A percentile compares a stretch with the other conserved stretches of the same genome.
Evolutionary conservation across 371 early-diverging fungal genomes (phyloP).

Genomic region (Batkoa obscura): DNA sequence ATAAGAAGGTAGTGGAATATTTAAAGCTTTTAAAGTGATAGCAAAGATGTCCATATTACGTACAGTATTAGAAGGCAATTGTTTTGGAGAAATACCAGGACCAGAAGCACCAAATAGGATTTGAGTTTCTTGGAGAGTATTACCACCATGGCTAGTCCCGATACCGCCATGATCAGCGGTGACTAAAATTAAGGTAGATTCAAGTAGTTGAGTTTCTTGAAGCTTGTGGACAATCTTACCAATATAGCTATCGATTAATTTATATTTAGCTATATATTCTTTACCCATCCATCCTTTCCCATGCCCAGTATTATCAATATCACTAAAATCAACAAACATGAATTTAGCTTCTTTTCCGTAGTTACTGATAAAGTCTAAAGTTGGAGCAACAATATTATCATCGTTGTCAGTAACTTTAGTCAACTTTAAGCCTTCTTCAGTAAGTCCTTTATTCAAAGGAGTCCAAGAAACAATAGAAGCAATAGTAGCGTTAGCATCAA

Average conservation of each 20-base stretch:
- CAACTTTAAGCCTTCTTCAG: not conserved
- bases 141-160: conserved; percentile 6
- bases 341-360: conserved; percentile 2
- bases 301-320: conserved; percentile 8
- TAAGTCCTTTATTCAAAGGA: conserved; percentile 8
- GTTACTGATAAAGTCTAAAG: not conserved
- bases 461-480: conserved; percentile 7
- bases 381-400: not conserved
- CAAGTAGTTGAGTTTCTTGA: not conserved
- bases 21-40: not conserved
- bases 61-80: not conserved
- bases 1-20: not conserved
- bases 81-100: not conserved
- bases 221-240: conserved; percentile 1
- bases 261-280: conserved; percentile 4
- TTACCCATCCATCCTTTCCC: not conserved
- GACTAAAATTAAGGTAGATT: conserved; percentile 6
- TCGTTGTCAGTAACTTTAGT: not conserved
- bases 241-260: conserved; percentile 2
- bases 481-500: not conserved
- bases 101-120: conserved; percentile 4
- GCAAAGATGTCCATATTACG: not conserved
- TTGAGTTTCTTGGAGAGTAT: conserved; percentile 1
- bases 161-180: conserved; percentile 11
- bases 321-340: conserved; percentile 7